Evolutionary conservation across 2,329 filamentous ascomycete genomes (phyloP).

Genomic region (Nannizziopsis arthrosporioides): DNA sequence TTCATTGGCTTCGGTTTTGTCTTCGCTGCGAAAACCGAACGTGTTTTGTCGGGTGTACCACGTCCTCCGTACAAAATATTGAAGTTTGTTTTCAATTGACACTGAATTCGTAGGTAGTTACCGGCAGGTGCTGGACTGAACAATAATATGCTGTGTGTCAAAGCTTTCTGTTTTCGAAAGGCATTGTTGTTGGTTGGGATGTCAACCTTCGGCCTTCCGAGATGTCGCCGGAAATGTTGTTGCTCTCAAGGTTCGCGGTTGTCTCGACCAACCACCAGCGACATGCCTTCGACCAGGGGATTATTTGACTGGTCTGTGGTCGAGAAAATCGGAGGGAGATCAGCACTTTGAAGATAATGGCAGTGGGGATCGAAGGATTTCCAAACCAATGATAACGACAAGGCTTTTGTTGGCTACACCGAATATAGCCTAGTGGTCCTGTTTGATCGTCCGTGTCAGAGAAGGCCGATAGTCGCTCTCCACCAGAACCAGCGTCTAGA

Average conservation of each 20-base stretch:
- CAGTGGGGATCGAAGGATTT: slow-evolving; percentile 4
- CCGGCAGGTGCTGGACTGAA: too few species aligned
- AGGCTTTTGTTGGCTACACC: slow-evolving; percentile 3
- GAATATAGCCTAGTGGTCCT: slow-evolving; percentile 6
- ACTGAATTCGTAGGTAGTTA: too few species aligned
- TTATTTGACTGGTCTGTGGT: too few species aligned
- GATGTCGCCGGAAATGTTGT: background rate
- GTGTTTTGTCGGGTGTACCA: too few species aligned
- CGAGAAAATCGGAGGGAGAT: background rate
- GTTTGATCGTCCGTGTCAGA: slow-evolving; percentile 12
- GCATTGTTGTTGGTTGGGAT: too few species aligned
- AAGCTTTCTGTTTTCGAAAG: background rate
- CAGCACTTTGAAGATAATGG: background rate
- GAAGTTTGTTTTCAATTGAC: too few species aligned
- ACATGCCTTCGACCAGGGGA: too few species aligned
- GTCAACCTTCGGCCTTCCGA: too few species aligned
- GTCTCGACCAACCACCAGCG: background rate
- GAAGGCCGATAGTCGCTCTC: slow-evolving; percentile 1
- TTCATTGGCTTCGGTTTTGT: too few species aligned
- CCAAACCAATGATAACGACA: slow-evolving; percentile 5
- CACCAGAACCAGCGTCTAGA: slow-evolving; percentile 5
- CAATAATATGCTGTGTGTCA: too few species aligned
- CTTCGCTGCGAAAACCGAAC: too few species aligned
- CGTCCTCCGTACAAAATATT: too few species aligned
- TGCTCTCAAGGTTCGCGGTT: background rate